Conservation (phyloP, 768 basidiomycete species). For the Lepiota venenata region DNA sequence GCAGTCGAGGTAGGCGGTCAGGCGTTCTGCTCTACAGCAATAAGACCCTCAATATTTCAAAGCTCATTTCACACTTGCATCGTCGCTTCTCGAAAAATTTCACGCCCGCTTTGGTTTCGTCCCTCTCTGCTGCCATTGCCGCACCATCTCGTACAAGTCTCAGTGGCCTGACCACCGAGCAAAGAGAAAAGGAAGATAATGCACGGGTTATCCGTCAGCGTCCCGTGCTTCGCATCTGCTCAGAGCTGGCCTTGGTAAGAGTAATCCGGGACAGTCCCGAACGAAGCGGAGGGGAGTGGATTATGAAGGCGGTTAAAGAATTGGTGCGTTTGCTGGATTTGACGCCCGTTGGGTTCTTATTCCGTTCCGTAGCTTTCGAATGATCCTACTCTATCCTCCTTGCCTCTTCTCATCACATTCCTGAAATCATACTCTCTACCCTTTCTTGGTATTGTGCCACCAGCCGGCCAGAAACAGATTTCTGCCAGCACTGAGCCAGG, state of each 20-base stretch:
- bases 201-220: conserved; percentile 78
- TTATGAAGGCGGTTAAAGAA: conserved; percentile 85
- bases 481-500: conserved; percentile 52
- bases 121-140: conserved; percentile 54
- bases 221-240: conserved; percentile 80
- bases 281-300: conserved; percentile 79
- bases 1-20: conserved; percentile 75
- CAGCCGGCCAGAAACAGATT: conserved; percentile 54
- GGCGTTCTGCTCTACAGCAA: neutral
- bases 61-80: conserved; percentile 90
- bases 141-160: conserved; percentile 57
- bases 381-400: conserved; percentile 81
- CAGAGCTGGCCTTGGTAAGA: conserved; percentile 87
- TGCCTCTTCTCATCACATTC: conserved; percentile 89
- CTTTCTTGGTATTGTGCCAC: conserved; percentile 76
- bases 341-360: conserved; percentile 10
- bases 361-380: conserved; percentile 64
- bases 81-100: conserved; percentile 81
- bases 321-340: conserved; percentile 50
- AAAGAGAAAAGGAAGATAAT: conserved; percentile 90
- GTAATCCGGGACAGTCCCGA: conserved; percentile 71
- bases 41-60: conserved; percentile 8
- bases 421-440: conserved; percentile 89
- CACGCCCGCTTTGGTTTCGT: conserved; percentile 64
- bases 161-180: conserved; percentile 62